Evolutionary conservation across 371 early-diverging fungal genomes (phyloP).

Genomic region (Funneliformis caledonium): DNA sequence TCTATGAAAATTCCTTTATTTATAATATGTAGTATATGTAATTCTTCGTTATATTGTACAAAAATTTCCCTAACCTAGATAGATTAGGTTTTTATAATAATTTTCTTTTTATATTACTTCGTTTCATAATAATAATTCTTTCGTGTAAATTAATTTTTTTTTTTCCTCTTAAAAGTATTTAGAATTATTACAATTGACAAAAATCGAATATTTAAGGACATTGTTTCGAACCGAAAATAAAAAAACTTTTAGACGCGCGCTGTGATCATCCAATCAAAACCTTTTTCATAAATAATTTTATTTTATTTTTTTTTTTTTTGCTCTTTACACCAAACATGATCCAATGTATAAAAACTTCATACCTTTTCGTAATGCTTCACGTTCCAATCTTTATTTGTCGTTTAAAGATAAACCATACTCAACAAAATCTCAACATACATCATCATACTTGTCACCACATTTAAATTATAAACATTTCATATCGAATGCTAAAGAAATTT

Average conservation of each 20-base stretch:
- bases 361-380: background rate
- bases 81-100: too few species aligned
- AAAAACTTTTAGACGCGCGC: too few species aligned
- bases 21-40: background rate
- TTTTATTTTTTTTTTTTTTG: too few species aligned
- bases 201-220: too few species aligned
- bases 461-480: constrained; percentile 66
- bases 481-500: constrained; percentile 55
- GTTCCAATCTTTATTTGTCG: background rate
- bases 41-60: background rate
- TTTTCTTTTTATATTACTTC: background rate
- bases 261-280: too few species aligned
- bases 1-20: background rate
- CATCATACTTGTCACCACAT: constrained; percentile 50
- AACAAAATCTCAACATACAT: background rate
- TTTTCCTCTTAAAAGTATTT: background rate
- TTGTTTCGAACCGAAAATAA: too few species aligned
- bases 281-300: too few species aligned
- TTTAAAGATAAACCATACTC: background rate
- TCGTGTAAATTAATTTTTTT: background rate
- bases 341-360: background rate
- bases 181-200: background rate
- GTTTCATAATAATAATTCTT: background rate
- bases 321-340: background rate
- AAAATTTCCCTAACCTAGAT: too few species aligned